phyloP scores from a whole-genome alignment of 352 stramenopile genomes.

The Pelagophyceae sp. region DNA sequence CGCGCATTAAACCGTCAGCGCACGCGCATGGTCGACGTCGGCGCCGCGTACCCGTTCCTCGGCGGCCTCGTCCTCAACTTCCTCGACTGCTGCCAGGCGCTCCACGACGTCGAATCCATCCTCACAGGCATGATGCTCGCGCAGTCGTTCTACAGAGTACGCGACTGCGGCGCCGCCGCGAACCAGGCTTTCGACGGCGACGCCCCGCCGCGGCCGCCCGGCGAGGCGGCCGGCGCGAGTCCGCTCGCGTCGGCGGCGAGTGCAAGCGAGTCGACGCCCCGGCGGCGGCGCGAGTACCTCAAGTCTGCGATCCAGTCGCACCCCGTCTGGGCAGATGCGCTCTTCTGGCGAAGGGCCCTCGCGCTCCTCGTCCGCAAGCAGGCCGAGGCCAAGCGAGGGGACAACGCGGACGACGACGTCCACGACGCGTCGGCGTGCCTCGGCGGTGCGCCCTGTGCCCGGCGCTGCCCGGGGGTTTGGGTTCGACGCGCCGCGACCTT shows the following conservation, averaged over 20 bases:
- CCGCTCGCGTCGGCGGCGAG: too few species aligned
- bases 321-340: neutral
- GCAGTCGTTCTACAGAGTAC: neutral
- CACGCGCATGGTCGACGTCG: slow-evolving; percentile 8
- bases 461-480: too few species aligned
- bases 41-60: neutral
- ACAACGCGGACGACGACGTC: neutral
- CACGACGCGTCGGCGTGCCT: too few species aligned
- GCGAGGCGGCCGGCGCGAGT: too few species aligned
- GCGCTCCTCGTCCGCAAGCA: neutral
- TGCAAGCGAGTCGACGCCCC: too few species aligned
- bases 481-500: neutral
- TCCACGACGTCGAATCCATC: slow-evolving; percentile 3
- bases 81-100: neutral
- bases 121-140: neutral
- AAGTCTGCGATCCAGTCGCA: slow-evolving; percentile 10
- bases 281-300: slow-evolving; percentile 12
- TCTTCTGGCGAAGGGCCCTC: neutral
- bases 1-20: neutral
- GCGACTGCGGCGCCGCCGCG: neutral
- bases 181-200: too few species aligned
- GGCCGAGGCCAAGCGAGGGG: neutral
- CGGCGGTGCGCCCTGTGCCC: too few species aligned
- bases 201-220: too few species aligned
- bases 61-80: neutral